Conservation (phyloP, 202 grass and related monocot genomes). For the Cymbopogon flexuosus region DNA sequence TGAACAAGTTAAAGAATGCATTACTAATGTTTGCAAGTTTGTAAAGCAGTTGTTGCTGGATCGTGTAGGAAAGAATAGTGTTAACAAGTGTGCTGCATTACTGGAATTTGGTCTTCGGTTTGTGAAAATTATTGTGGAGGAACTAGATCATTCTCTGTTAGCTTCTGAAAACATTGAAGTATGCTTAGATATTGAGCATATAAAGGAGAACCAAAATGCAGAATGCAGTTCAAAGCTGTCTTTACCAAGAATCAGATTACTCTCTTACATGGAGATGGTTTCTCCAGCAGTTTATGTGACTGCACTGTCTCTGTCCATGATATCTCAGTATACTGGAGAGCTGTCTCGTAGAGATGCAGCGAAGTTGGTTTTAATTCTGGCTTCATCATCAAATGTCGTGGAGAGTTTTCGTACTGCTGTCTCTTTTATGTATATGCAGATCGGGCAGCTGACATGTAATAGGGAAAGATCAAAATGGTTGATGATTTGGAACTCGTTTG, state of each 20-base stretch:
- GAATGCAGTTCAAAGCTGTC: conserved; percentile 28
- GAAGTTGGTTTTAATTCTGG: conserved; percentile 26
- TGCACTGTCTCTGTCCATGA: conserved; percentile 36
- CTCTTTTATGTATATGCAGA: conserved; percentile 47
- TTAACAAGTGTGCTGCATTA: conserved; percentile 32
- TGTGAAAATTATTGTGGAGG: conserved; percentile 34
- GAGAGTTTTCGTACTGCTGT: conserved; percentile 34
- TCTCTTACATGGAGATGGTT: conserved; percentile 44
- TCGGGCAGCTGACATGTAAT: neutral
- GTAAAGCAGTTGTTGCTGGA: conserved; percentile 40
- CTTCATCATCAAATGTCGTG: neutral
- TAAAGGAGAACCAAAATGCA: conserved; percentile 30
- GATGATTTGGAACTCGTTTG: conserved; percentile 42
- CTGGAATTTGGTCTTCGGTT: conserved; percentile 49
- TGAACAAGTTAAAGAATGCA: conserved; percentile 28
- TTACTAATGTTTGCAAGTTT: conserved; percentile 55
- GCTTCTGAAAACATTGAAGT: conserved; percentile 33
- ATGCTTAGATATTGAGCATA: conserved; percentile 47
- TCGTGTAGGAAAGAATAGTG: conserved; percentile 30
- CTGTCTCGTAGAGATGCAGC: conserved; percentile 26
- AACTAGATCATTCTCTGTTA: conserved; percentile 46
- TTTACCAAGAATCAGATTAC: conserved; percentile 16
- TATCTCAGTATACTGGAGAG: conserved; percentile 38
- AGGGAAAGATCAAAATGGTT: conserved; percentile 32
- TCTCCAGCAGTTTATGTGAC: conserved; percentile 52